Evolutionary conservation across 371 early-diverging fungal species (phyloP), one percentile per base, ranked within the genome.

Genomic region (Apophysomyces ossiformis): DNA sequence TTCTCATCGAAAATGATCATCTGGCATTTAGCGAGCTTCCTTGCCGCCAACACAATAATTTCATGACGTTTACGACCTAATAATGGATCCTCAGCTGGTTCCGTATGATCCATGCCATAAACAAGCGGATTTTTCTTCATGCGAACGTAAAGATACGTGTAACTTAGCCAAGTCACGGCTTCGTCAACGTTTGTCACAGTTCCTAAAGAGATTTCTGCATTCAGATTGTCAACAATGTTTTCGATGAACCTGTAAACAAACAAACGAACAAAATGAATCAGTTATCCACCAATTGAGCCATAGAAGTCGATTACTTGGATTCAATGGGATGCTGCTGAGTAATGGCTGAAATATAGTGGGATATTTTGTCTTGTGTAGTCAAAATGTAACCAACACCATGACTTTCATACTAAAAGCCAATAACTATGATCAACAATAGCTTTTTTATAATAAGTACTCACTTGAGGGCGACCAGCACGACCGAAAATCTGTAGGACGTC

Each of bases 401-500:
- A 15, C 86, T 87, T 75, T 99, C 99, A 74, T 91, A 99, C 83
- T 77, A 57, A 32, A 65, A 45, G 45, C 15, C 5, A 47, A n/a
- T 5, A 3, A 26, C 2, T 26, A 26, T 26, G 32, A n/a, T n/a
- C 2, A 46, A 16, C 46, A 58, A 5, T 38, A 46, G 6, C 32
- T 35, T 37, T 4, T 2, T 26, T 26, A 26, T 2, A 26, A 2
- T 26, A 26, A 26, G 3, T 3, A 7, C 61, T 60, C 71, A 76
- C 81, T 69, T 93, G 94, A 41, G 97, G 96, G 66, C 98, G 92
- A 67, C 99, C 99, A 38, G 99, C 99, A 75, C 99, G 94, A 68
- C 99, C 99, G 81, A 99, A 99, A 64, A 99, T 99, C 78, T 99
- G 99, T 64, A 99, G 82, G 1, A 98, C 98, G 78, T 98, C 99